These are phyloP conservation scores for Vitis hybrid DNA, from an alignment of 177 flowering plant species.

Conservation along the genomic window DNA sequence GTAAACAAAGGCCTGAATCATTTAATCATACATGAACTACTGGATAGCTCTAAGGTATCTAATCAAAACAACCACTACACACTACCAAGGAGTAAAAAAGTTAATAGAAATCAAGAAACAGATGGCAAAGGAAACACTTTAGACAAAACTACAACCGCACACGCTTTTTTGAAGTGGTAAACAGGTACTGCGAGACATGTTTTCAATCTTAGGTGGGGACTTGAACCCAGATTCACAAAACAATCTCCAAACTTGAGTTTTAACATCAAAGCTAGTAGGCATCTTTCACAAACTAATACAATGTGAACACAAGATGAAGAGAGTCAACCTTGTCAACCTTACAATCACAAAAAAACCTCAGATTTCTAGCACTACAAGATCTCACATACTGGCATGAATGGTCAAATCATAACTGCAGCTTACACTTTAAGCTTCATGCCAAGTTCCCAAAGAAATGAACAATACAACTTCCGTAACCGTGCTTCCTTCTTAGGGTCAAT, in stretches of 20 bases:
- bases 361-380: not conserved
- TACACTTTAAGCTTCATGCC: conserved; percentile 66
- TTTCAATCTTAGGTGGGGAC: not conserved
- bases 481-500: conserved; percentile 41
- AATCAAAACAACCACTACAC: not conserved
- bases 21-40: not conserved
- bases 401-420: conserved; percentile 13
- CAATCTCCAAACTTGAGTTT: not conserved
- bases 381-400: not conserved
- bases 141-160: not conserved
- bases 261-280: not conserved
- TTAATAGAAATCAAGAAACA: not conserved
- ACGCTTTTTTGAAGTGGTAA: not conserved
- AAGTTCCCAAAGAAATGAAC: conserved; percentile 53
- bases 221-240: not conserved
- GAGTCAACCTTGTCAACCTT: not conserved
- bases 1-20: not conserved
- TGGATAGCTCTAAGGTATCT: not conserved
- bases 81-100: not conserved
- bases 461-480: conserved; percentile 44
- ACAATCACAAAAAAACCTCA: not conserved
- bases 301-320: not conserved
- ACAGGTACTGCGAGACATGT: too few relatives aligned
- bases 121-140: not conserved
- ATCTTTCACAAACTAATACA: not conserved